phyloP scores from a whole-genome alignment of 164 flowering plant genomes.

The Magnolia kwangsiensis region DNA sequence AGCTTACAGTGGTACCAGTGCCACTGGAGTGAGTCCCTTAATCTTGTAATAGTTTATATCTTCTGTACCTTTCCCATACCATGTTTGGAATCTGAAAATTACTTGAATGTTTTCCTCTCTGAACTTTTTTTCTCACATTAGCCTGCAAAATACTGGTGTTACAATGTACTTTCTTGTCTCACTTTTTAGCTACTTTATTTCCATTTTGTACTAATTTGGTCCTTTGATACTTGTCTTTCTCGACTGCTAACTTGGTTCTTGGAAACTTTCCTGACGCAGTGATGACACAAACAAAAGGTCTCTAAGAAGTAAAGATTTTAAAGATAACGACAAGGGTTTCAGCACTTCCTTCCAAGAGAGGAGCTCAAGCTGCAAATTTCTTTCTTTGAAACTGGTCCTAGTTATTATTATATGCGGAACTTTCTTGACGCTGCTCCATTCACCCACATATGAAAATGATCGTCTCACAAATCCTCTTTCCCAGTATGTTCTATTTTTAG shows the following conservation, averaged over 20 bases:
- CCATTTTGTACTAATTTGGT: neutral
- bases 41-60: too few relatives aligned
- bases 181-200: neutral
- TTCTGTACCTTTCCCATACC: neutral
- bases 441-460: conserved; percentile 49
- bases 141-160: neutral
- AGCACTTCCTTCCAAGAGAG: conserved; percentile 40
- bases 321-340: conserved; percentile 47
- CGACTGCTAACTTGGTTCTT: neutral
- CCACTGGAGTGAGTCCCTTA: too few relatives aligned
- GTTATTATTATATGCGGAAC: conserved; percentile 50
- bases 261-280: conserved; percentile 27
- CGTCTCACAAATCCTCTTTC: conserved; percentile 28
- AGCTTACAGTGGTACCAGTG: too few relatives aligned
- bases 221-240: neutral
- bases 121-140: neutral
- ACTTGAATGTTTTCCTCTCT: neutral
- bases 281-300: conserved; percentile 44
- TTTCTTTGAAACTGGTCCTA: conserved; percentile 49
- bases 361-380: conserved; percentile 43
- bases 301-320: conserved; percentile 37
- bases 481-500: conserved; percentile 32
- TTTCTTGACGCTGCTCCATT: conserved; percentile 45
- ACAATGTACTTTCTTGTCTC: neutral
- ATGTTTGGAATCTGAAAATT: neutral